Evolutionary conservation across 164 flowering plant genomes (phyloP).

Genomic region (Macadamia tetraphylla): DNA sequence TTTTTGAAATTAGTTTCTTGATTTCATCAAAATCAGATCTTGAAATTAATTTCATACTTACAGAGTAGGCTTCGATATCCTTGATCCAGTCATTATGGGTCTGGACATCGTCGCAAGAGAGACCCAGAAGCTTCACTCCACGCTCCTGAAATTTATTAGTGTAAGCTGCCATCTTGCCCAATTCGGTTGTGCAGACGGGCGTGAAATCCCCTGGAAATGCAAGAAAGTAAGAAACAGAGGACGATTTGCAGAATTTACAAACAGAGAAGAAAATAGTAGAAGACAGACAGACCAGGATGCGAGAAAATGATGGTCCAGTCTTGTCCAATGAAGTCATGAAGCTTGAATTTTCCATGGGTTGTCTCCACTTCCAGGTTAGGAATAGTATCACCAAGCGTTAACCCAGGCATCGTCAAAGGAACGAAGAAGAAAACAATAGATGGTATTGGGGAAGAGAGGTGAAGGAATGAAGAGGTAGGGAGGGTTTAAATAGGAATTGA

Average conservation of each 20-base stretch:
- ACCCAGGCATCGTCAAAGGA: conserved; percentile 54
- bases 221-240: not conserved
- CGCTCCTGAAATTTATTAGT: conserved; percentile 43
- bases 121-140: conserved; percentile 75
- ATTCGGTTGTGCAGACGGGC: conserved; percentile 89
- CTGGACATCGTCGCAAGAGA: conserved; percentile 64
- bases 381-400: conserved; percentile 73
- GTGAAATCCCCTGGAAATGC: conserved; percentile 60
- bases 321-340: conserved; percentile 54
- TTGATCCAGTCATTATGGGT: conserved; percentile 73
- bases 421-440: too few species aligned
- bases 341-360: conserved; percentile 59
- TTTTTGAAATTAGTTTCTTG: too few species aligned
- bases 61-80: conserved; percentile 74
- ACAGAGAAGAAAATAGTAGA: conserved; percentile 3
- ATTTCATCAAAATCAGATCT: too few species aligned
- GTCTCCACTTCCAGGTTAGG: conserved; percentile 68
- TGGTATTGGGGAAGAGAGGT: too few species aligned
- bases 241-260: not conserved
- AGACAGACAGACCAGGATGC: conserved; percentile 44
- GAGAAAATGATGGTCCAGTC: conserved; percentile 68
- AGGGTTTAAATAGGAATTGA: too few species aligned
- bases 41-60: conserved; percentile 6
- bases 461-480: too few species aligned
- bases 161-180: conserved; percentile 60